These are phyloP conservation scores for Blastocystis sp. DNA, from an alignment of 352 stramenopile genomes.

Conservation along the genomic window DNA sequence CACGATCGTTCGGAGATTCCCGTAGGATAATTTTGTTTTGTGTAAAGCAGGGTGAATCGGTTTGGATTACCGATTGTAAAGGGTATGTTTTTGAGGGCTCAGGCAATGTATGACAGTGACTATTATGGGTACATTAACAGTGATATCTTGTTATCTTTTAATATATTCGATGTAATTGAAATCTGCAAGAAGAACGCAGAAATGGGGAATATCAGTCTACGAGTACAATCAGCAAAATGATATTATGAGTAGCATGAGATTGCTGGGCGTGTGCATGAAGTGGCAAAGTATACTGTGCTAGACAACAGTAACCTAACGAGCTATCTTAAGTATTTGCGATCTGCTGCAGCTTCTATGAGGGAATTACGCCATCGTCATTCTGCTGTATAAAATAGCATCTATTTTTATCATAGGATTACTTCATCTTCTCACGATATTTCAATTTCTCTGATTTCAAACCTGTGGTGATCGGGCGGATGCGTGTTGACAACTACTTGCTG, in stretches of 20 bases:
- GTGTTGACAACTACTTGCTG: slow-evolving; percentile 46
- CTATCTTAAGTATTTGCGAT: neutral
- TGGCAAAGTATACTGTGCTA: neutral
- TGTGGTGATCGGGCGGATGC: slow-evolving; percentile 7
- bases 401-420: slow-evolving; percentile 17
- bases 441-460: slow-evolving; percentile 5
- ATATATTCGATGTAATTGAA: slow-evolving; percentile 2
- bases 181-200: slow-evolving; percentile 10
- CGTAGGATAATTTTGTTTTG: neutral
- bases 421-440: slow-evolving; percentile 50
- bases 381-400: neutral
- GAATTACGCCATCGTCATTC: neutral
- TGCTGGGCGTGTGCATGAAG: neutral
- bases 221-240: neutral
- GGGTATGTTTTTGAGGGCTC: neutral
- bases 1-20: neutral
- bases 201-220: neutral
- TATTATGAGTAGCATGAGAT: slow-evolving; percentile 12
- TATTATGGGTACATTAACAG: slow-evolving; percentile 56
- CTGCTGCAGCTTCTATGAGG: neutral
- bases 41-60: neutral
- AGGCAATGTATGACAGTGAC: neutral
- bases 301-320: neutral
- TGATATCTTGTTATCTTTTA: slow-evolving; percentile 9
- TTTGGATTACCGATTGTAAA: neutral